Percentiles rank a stretch among this genome's conserved stretches.
Evolutionary conservation across 2,329 filamentous ascomycete genomes (phyloP).

Genomic region (Arthrinium phaeospermum): DNA sequence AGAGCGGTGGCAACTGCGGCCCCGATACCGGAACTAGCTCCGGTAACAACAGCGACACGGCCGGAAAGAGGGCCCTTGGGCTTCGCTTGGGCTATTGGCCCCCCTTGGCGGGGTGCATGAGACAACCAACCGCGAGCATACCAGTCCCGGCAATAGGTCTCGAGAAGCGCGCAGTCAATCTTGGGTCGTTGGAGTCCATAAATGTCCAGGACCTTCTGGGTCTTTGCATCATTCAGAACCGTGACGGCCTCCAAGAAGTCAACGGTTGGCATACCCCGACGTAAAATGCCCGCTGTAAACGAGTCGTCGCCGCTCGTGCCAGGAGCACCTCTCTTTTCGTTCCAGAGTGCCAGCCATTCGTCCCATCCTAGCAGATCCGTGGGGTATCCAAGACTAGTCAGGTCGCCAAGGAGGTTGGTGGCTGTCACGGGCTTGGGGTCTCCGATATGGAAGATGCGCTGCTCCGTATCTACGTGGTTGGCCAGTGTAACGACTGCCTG

Average conservation of each 20-base stretch:
- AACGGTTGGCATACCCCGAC: conserved; percentile 78
- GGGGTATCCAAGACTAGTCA: conserved; percentile 71
- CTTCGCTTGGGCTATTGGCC: conserved; percentile 25
- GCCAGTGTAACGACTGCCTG: conserved; percentile 74
- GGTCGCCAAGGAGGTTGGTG: conserved; percentile 66
- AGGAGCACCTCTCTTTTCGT: conserved; percentile 65
- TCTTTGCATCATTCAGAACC: conserved; percentile 74
- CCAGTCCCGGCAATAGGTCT: conserved; percentile 81
- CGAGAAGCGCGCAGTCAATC: conserved; percentile 72
- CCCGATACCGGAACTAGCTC: conserved; percentile 80
- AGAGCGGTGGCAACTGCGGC: conserved; percentile 74
- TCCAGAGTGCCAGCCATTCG: conserved; percentile 78
- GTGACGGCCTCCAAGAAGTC: conserved; percentile 75
- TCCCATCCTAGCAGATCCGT: conserved; percentile 72
- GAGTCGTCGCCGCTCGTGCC: conserved; percentile 70
- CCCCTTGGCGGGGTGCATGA: conserved; percentile 57
- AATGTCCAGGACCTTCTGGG: conserved; percentile 61
- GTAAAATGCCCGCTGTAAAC: conserved; percentile 80
- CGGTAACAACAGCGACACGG: conserved; percentile 77
- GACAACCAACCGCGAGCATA: conserved; percentile 80
- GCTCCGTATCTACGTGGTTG: conserved; percentile 65
- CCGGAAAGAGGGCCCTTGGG: conserved; percentile 66
- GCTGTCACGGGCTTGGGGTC: conserved; percentile 75
- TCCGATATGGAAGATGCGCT: conserved; percentile 75
- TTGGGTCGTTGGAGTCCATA: conserved; percentile 67